Base-by-base conservation (phyloP, 768 basidiomycete genomes). In the Trametes punicea region DNA sequence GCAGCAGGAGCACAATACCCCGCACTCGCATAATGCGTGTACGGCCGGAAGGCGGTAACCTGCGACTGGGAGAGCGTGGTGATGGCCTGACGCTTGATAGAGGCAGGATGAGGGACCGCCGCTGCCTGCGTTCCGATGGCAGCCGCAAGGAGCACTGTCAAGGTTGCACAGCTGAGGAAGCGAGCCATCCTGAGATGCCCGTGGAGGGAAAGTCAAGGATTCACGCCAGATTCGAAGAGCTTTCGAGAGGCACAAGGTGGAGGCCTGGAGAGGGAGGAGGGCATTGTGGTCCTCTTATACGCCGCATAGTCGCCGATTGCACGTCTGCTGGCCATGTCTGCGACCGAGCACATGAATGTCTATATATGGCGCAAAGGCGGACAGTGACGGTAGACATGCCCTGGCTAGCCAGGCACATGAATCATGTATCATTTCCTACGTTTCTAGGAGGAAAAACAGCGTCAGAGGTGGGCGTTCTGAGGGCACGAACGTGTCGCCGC, bases 1-100 rank as follows among this genome's bases (percentile, higher is more conserved):
- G 55, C 50, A 2, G 65, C 57, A 1, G 71, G 58, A 6, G 57
- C 5, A 59, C 71, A 73, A 55, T 73, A 71, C 18, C 65, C 71
- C 0, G 71, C 55, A 26, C 65, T 66, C 23, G 71, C 71, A 46
- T 64, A 71, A 54, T 56, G 64, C 1, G 69, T 63, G 63, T 65
- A 73, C 26, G 70, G 71, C 48, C 48, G 65, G 59, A 62, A 71
- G 1, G 56, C 26, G 9, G 52, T 25, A 52, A 72, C 64, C 60
- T 70, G 66, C 15, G 62, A 4, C 15, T 63, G 40, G 20, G 55
- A 45, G n/a, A 70, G 64, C 9, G 65, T 44, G 8, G 62, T 58
- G 46, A 70, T 64, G 9, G 56, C 27, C 57, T 62, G 63, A 18
- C 61, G 60, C 39, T 48, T 50, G 41, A n/a, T 31, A 11, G 20